phyloP scores from a whole-genome alignment of 768 basidiomycete genomes.

The Collybiopsis luxurians region DNA sequence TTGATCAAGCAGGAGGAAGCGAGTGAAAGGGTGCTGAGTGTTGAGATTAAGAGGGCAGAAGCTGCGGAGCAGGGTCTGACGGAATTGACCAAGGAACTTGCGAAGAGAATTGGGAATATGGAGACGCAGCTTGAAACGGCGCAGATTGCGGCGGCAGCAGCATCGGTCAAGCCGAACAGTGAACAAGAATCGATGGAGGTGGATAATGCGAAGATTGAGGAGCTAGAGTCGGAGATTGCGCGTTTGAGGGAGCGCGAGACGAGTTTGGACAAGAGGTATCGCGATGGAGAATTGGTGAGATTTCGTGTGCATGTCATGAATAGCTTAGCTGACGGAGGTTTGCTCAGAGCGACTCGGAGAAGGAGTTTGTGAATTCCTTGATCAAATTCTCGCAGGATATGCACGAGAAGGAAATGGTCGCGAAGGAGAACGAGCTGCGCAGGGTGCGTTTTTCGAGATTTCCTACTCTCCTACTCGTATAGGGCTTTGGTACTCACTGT shows the following conservation, averaged over 20 bases:
- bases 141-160: not conserved
- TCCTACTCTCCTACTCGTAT: not conserved
- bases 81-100: conserved; percentile 22
- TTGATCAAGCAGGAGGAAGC: conserved; percentile 20
- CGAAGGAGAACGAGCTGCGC: conserved; percentile 53
- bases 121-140: not conserved
- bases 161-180: too few relatives aligned
- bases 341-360: conserved; percentile 30
- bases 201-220: not conserved
- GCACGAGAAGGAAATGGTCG: conserved; percentile 51
- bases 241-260: conserved; percentile 17
- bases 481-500: not conserved
- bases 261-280: conserved; percentile 38
- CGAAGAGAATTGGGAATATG: not conserved
- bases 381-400: conserved; percentile 41
- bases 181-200: not conserved
- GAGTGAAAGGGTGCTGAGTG: conserved; percentile 16
- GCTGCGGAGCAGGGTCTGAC: conserved; percentile 23
- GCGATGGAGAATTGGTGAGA: conserved; percentile 45
- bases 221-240: conserved; percentile 4
- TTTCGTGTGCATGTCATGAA: not conserved
- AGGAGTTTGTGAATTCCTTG: conserved; percentile 43
- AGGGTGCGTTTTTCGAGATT: not conserved
- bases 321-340: not conserved
- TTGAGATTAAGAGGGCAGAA: conserved; percentile 24